These are phyloP conservation scores for Pseudonectria foliicola DNA, from an alignment of 2,329 filamentous ascomycete genomes.

Conservation along the genomic window DNA sequence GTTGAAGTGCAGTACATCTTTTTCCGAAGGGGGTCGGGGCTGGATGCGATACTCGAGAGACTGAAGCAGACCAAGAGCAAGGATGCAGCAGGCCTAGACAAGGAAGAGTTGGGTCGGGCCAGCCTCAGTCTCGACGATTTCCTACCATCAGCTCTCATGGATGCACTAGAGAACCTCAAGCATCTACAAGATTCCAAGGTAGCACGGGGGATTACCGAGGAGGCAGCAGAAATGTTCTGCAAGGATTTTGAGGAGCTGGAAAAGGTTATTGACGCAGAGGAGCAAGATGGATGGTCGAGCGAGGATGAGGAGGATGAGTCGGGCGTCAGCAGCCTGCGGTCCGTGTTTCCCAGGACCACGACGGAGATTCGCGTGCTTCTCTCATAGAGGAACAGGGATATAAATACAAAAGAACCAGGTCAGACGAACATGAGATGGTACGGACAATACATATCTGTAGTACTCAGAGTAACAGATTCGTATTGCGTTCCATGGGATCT, in stretches of 20 bases:
- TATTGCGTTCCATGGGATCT: too few species aligned
- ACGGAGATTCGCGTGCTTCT: conserved; percentile 54
- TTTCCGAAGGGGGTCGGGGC: conserved; percentile 67
- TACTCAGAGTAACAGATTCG: too few species aligned
- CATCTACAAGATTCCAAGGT: conserved; percentile 64
- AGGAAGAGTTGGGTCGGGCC: conserved; percentile 49
- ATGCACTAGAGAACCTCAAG: conserved; percentile 76
- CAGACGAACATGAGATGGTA: too few species aligned
- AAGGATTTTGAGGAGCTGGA: conserved; percentile 66
- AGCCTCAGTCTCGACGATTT: conserved; percentile 83
- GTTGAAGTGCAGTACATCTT: conserved; percentile 63
- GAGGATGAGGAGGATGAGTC: conserved; percentile 27
- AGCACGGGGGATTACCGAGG: conserved; percentile 69
- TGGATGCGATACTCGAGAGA: conserved; percentile 56
- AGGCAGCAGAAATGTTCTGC: conserved; percentile 78
- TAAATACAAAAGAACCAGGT: too few species aligned
- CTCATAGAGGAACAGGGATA: conserved; percentile 29
- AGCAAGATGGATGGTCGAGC: conserved; percentile 32
- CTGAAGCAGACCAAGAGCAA: conserved; percentile 34
- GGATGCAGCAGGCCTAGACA: conserved; percentile 38
- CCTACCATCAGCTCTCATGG: conserved; percentile 85
- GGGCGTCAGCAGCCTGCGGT: conserved; percentile 19
- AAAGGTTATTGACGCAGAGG: conserved; percentile 38
- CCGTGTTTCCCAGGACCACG: conserved; percentile 50
- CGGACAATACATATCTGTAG: too few species aligned